Evolutionary conservation across 106 monocot genomes (phyloP), one percentile per base, ranked within the genome.

Genomic region (Cymbidium sinense): DNA sequence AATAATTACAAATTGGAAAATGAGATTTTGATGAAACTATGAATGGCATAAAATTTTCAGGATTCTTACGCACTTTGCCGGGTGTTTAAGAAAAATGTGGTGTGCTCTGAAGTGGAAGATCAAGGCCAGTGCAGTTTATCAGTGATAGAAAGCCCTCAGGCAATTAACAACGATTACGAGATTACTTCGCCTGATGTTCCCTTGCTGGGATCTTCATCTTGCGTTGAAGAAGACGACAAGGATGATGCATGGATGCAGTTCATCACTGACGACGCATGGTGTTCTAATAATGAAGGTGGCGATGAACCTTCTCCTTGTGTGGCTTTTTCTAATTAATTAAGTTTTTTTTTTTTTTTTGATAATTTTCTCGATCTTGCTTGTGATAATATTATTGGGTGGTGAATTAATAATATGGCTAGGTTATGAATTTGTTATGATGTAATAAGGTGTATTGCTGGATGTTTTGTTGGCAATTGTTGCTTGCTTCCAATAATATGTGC

Each of bases 221-320:
- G 84, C 52, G 34, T 88, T 0, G 88, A 93, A 0, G 93, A 96
- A 8, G 89, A 89, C 43, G 89, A 89, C 67, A 89, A 85, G 67
- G 91, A 95, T 75, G 91, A 93, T 1, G 78, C 89, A 7, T 96
- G 93, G 93, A 96, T 96, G 96, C 93, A 96, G 82, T 96, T 89
- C 89, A 96, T 96, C 75, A 85, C 89, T 2, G 96, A 96, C 23
- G 93, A 91, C 18, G 91, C 91, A 0, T 91, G 96, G 94, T 96
- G 91, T 54, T 79, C 84, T 8, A 87, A 78, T 34, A 52, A 74
- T 72, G 86, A 86, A 33, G 87, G 81, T 5, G 77, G 76, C 0
- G 80, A 62, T 4, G 89, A 87, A 31, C 76, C 84, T 1, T 82
- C 75, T 43, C 64, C 81, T 4, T 73, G 79, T 44, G 76, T 84